Evolutionary conservation across 495 filamentous ascomycete genomes (phyloP).

Genomic region (Xylaria castorea): DNA sequence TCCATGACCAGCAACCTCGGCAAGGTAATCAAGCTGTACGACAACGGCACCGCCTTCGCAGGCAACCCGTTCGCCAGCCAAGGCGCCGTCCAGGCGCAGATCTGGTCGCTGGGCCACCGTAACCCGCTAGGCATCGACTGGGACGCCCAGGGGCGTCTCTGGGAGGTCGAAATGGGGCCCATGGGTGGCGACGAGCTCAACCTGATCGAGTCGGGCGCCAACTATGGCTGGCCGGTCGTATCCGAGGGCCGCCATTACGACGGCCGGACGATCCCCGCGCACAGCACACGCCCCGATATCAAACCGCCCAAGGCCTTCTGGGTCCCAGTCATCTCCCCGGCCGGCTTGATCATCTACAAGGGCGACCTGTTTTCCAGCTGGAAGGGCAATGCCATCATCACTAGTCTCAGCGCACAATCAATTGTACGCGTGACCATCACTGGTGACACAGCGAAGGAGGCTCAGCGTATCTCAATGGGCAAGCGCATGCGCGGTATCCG

Average conservation of each 20-base stretch:
- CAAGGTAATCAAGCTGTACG: constrained; percentile 46
- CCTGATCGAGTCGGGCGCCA: constrained; percentile 44
- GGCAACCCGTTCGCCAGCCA: constrained; percentile 47
- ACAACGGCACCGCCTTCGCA: constrained; percentile 43
- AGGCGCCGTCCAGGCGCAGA: constrained; percentile 39
- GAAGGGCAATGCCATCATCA: constrained; percentile 48
- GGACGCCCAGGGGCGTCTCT: constrained; percentile 46
- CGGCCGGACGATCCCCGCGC: constrained; percentile 42
- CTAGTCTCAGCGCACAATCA: constrained; percentile 38
- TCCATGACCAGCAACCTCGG: constrained; percentile 47
- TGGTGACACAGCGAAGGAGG: constrained; percentile 45
- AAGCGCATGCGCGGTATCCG: constrained; percentile 45
- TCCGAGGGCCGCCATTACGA: constrained; percentile 46
- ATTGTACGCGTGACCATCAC: constrained; percentile 44
- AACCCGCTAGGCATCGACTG: constrained; percentile 49
- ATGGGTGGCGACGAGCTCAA: constrained; percentile 50
- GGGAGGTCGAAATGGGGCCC: constrained; percentile 49
- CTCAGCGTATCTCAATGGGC: constrained; percentile 43
- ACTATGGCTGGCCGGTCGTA: constrained; percentile 48
- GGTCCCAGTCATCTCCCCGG: constrained; percentile 48
- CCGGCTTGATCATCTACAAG: constrained; percentile 48
- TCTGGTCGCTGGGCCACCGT: constrained; percentile 45
- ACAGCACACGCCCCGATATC: constrained; percentile 46
- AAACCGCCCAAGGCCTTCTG: constrained; percentile 45
- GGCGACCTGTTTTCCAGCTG: constrained; percentile 43